Percentiles rank a stretch among this genome's conserved stretches.
Conservation (phyloP, 768 basidiomycete species). For the Rhizopogon vinicolor region DNA sequence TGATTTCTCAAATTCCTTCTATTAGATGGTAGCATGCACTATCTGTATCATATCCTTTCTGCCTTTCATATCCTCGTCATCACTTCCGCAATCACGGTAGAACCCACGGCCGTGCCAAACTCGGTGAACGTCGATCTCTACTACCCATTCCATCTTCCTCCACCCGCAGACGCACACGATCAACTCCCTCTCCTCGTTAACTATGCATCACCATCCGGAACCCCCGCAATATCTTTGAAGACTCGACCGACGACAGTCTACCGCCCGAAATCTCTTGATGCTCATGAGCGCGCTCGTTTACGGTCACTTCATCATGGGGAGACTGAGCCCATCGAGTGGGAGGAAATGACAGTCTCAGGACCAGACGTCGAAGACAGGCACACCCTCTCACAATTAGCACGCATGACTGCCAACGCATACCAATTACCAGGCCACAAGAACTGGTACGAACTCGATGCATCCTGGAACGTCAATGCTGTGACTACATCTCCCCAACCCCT, state of each 20-base stretch:
- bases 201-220: constrained; percentile 2
- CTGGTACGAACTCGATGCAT: constrained; percentile 78
- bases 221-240: constrained; percentile 29
- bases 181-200: constrained; percentile 4
- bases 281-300: constrained; percentile 47
- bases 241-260: constrained; percentile 48
- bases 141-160: neutral
- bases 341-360: constrained; percentile 54
- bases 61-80: neutral
- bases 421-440: constrained; percentile 60
- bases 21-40: neutral
- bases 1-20: neutral
- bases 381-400: constrained; percentile 76
- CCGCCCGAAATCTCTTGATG: constrained; percentile 49
- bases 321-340: constrained; percentile 62
- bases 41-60: neutral
- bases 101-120: neutral
- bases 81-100: neutral
- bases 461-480: constrained; percentile 60
- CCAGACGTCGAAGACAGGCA: constrained; percentile 79
- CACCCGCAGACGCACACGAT: neutral
- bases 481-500: constrained; percentile 10
- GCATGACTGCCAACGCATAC: constrained; percentile 91
- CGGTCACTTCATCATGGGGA: constrained; percentile 45
- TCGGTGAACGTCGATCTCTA: neutral